Evolutionary conservation across 257 asterid species (phyloP).

Genomic region (Ehretia macrophylla): DNA sequence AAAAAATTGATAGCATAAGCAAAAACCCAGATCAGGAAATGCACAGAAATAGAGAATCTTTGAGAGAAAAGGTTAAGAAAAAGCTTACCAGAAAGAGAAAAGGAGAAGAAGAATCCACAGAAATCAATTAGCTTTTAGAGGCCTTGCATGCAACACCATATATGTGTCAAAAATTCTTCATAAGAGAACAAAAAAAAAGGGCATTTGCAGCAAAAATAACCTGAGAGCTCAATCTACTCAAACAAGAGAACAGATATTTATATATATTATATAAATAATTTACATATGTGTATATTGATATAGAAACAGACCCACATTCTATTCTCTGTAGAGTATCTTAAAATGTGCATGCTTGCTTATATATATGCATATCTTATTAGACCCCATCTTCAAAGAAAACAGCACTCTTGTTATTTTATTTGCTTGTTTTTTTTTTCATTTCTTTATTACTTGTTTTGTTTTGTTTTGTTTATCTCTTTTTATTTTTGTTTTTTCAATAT

Average conservation of each 20-base stretch:
- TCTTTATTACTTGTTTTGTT: no score
- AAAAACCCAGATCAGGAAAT: neutral
- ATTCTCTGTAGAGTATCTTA: neutral
- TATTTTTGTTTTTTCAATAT: no score
- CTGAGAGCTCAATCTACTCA: neutral
- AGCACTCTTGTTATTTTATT: no score
- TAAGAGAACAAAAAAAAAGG: neutral
- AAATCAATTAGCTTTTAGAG: slow-evolving; percentile 3
- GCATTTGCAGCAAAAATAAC: neutral
- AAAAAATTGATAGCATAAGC: neutral
- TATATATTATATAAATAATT: no score
- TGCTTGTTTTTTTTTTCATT: no score
- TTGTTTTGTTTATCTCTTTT: no score
- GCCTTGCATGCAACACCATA: slow-evolving; percentile 4
- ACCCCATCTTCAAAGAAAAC: no score
- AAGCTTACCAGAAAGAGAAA: neutral
- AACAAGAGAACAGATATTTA: neutral
- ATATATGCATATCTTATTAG: no score
- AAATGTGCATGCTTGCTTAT: neutral
- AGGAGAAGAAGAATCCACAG: neutral
- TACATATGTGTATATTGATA: neutral
- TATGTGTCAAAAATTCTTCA: neutral
- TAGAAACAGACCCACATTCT: neutral
- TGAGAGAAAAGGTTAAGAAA: neutral
- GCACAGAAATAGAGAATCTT: neutral